Evolutionary conservation across 2,329 filamentous ascomycete species (phyloP), one percentile per base, ranked within the genome.

Genomic region (Aspergillus brasiliensis): DNA sequence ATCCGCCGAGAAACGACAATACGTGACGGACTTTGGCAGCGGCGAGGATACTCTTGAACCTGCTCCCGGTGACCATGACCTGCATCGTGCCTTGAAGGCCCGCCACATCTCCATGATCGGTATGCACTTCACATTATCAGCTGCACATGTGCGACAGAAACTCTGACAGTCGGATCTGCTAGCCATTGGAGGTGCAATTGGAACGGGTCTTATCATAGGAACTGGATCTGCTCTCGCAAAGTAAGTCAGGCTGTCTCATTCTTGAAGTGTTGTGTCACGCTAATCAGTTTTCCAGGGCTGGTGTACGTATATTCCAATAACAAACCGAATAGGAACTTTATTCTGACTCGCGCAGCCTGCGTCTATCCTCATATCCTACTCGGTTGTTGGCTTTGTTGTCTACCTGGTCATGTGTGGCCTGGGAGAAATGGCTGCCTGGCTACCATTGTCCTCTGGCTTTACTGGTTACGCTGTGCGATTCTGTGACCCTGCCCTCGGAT

Each of bases 341-440:
- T 3, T 17, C 57, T 46, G 21, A 58, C 56, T n/a, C 44, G 19
- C 13, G 27, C 61, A 75, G 67, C 78, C 78, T 19, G 78, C 70
- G 13, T 69, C 77, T 3, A 74, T 81, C 38, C 68, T 80, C 28
- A 80, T 81, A 47, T 77, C 77, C 5, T 81, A 80, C 65, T 67
- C 75, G 4, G 70, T 77, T 56, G 76, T 80, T 47, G 78, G 78
- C 49, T 77, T 79, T 51, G 70, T 95, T 61, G 91, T 94, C 65
- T 95, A 88, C 75, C 79, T 92, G 44, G 91, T 95, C 67, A 92
- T 95, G 90, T 88, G 87, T 59, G 88, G 86, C 58, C 85, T 95
- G 3, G 91, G 91, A 63, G 91, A 94, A 76, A 95, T 95, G 90
- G 90, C 91, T 8, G 85, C 91, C 55, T 95, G 90, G 89, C 76